phyloP scores from a whole-genome alignment of 139 green algal species.

The Trebouxia sp. region DNA sequence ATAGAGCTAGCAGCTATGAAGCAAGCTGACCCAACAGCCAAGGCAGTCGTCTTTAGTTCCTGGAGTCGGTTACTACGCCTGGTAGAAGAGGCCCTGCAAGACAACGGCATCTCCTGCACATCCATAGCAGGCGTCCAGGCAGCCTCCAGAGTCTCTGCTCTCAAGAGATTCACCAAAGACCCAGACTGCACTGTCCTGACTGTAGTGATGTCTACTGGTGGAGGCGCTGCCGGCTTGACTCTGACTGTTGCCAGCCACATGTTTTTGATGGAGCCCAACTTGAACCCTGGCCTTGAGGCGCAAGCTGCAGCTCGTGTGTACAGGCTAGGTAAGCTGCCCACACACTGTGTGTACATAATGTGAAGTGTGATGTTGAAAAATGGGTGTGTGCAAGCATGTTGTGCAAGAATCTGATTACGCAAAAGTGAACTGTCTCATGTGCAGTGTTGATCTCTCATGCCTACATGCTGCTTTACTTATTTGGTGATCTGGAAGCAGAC shows the following conservation, averaged over 20 bases:
- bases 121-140: slow-evolving; percentile 41
- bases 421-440: too few species aligned
- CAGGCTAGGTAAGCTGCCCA: slow-evolving; percentile 46
- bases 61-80: slow-evolving; percentile 64
- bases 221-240: slow-evolving; percentile 57
- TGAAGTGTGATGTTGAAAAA: background rate
- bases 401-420: too few species aligned
- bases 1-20: slow-evolving; percentile 47
- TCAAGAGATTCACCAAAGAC: slow-evolving; percentile 56
- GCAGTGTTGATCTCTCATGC: too few species aligned
- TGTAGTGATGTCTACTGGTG: slow-evolving; percentile 39
- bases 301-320: slow-evolving; percentile 66
- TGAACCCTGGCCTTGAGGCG: slow-evolving; percentile 57
- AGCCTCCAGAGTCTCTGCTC: slow-evolving; percentile 36
- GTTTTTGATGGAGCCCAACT: slow-evolving; percentile 59
- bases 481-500: too few species aligned
- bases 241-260: slow-evolving; percentile 55
- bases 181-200: background rate
- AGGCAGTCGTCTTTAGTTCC: slow-evolving; percentile 52
- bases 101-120: slow-evolving; percentile 36
- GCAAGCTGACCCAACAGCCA: slow-evolving; percentile 37
- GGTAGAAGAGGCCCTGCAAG: slow-evolving; percentile 47
- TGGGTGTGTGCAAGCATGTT: background rate
- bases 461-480: too few species aligned
- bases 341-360: background rate